These are phyloP conservation scores for Gossypium herbaceum DNA, from an alignment of 345 rosid species.

Conservation along the genomic window DNA sequence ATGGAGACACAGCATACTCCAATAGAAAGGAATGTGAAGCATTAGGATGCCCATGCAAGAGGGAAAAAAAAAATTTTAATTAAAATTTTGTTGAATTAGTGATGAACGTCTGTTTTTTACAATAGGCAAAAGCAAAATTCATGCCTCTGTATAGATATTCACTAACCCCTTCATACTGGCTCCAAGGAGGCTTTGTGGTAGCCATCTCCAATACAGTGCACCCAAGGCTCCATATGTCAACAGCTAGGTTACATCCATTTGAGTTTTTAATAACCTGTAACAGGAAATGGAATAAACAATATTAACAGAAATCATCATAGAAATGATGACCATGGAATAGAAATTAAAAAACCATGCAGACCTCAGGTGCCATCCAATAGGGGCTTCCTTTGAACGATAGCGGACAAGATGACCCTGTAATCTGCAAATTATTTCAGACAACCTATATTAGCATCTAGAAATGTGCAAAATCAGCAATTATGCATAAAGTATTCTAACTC, in stretches of 20 bases:
- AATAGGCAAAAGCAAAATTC: not conserved
- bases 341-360: slow-evolving; percentile 19
- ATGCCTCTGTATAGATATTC: slow-evolving; percentile 7
- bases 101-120: not conserved
- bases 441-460: slow-evolving; percentile 17
- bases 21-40: not conserved
- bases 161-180: slow-evolving; percentile 85
- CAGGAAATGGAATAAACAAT: not conserved
- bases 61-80: not conserved
- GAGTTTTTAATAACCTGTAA: slow-evolving; percentile 67
- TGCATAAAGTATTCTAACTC: not conserved
- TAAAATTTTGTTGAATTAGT: not conserved
- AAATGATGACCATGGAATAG: not conserved
- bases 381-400: slow-evolving; percentile 85
- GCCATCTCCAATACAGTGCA: slow-evolving; percentile 92
- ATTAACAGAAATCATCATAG: slow-evolving; percentile 17
- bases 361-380: slow-evolving; percentile 97
- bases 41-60: not conserved
- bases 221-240: slow-evolving; percentile 92
- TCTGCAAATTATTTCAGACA: slow-evolving; percentile 42
- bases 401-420: slow-evolving; percentile 74
- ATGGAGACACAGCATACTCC: not conserved
- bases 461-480: not conserved
- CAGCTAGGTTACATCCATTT: slow-evolving; percentile 71
- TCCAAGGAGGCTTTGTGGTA: slow-evolving; percentile 84